These are phyloP conservation scores for Oldenlandia corymbosa DNA, from an alignment of 257 asterid genomes.

Conservation along the genomic window DNA sequence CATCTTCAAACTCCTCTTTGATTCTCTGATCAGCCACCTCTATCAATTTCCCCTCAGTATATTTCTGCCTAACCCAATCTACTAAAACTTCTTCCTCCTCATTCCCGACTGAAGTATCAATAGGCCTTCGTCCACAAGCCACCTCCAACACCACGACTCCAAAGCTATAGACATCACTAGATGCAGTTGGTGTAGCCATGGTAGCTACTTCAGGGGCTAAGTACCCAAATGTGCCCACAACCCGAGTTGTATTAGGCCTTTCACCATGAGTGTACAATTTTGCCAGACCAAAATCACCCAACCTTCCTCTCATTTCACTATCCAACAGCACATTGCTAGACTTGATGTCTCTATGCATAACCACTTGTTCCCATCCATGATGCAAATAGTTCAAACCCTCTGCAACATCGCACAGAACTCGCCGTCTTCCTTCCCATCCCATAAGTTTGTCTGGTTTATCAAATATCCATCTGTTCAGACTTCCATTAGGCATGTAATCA, in stretches of 20 bases:
- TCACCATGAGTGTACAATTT: slow-evolving; percentile 68
- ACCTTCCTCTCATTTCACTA: slow-evolving; percentile 62
- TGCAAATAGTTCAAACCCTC: slow-evolving; percentile 76
- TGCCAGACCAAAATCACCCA: slow-evolving; percentile 81
- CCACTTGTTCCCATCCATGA: slow-evolving; percentile 80
- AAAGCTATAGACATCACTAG: slow-evolving; percentile 75
- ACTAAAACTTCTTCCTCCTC: slow-evolving; percentile 74
- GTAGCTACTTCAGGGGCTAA: slow-evolving; percentile 83
- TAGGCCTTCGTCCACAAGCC: slow-evolving; percentile 69
- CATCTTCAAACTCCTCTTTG: slow-evolving; percentile 45
- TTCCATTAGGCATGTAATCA: slow-evolving; percentile 78
- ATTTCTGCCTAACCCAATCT: slow-evolving; percentile 68
- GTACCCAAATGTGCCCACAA: slow-evolving; percentile 80
- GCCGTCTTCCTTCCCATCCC: slow-evolving; percentile 58
- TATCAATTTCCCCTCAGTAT: slow-evolving; percentile 41
- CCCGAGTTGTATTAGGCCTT: slow-evolving; percentile 74
- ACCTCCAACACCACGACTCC: slow-evolving; percentile 79
- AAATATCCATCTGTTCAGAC: slow-evolving; percentile 74
- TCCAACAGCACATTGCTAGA: slow-evolving; percentile 77
- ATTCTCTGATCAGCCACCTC: slow-evolving; percentile 69
- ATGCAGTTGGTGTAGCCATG: slow-evolving; percentile 56
- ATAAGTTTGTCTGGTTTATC: slow-evolving; percentile 44
- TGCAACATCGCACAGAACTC: slow-evolving; percentile 61
- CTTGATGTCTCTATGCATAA: slow-evolving; percentile 79
- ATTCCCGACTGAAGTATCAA: slow-evolving; percentile 31